Percentiles rank a stretch among this genome's conserved stretches.
phyloP scores from a whole-genome alignment of 495 filamentous ascomycete species.

The Trichocladium antarcticum region DNA sequence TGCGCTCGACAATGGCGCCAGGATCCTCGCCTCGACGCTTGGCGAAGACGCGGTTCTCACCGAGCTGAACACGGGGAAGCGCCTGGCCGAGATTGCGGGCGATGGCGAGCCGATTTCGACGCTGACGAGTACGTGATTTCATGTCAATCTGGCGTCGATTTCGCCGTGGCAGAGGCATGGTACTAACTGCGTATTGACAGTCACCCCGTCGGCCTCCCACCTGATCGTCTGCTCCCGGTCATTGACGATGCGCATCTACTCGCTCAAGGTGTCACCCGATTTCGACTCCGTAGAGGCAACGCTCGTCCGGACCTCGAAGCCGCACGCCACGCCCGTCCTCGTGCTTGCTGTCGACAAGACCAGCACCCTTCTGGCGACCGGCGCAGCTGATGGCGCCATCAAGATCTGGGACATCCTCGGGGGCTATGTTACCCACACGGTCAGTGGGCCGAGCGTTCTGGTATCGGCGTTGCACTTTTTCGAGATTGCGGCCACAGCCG shows the following conservation, averaged over 20 bases:
- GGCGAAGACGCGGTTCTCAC: conserved; percentile 85
- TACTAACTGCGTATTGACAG: conserved; percentile 33
- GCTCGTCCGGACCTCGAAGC: conserved; percentile 70
- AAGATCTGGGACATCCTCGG: conserved; percentile 95
- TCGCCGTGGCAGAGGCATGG: not conserved
- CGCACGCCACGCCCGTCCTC: conserved; percentile 81
- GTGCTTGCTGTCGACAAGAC: conserved; percentile 73
- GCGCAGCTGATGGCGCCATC: conserved; percentile 78
- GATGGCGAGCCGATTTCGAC: conserved; percentile 90
- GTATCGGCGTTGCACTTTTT: conserved; percentile 90
- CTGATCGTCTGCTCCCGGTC: conserved; percentile 86
- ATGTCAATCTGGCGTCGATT: not conserved
- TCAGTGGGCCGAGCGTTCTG: conserved; percentile 81
- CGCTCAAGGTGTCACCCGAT: conserved; percentile 49
- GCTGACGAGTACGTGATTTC: conserved; percentile 51
- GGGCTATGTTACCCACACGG: conserved; percentile 88
- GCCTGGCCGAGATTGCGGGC: conserved; percentile 79
- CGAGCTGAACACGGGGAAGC: conserved; percentile 69
- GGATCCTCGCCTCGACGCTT: conserved; percentile 73
- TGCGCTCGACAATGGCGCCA: conserved; percentile 68
- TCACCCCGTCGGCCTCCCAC: conserved; percentile 80
- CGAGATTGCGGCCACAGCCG: conserved; percentile 45
- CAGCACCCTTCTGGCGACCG: conserved; percentile 81
- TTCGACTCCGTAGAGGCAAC: conserved; percentile 48
- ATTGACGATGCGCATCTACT: conserved; percentile 84